Conservation (phyloP, 179 eudicot genomes). For the Silene noctiflora region DNA sequence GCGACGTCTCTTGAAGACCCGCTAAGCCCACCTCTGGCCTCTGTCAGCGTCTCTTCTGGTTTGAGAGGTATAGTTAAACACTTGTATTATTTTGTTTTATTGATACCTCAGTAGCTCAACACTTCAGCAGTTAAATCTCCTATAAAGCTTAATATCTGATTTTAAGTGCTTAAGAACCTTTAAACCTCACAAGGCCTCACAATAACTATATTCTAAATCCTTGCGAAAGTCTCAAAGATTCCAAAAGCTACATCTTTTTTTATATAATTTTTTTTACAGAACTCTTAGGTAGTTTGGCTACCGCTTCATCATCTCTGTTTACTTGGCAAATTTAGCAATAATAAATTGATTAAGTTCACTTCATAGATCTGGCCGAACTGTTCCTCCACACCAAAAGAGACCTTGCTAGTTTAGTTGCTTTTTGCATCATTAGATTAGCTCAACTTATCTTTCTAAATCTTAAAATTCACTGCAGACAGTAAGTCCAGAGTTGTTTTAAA, state of each 20-base stretch:
- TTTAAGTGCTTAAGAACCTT: background rate
- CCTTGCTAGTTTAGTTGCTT: background rate
- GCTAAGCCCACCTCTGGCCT: slow-evolving; percentile 70
- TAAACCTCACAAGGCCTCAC: background rate
- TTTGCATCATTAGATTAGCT: background rate
- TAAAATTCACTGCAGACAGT: background rate
- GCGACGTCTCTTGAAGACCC: slow-evolving; percentile 57
- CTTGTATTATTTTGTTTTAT: background rate
- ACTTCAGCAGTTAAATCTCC: background rate
- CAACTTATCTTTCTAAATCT: background rate
- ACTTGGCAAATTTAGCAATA: too few species aligned
- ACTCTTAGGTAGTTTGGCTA: too few species aligned
- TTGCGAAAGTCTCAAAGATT: background rate
- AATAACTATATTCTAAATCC: background rate
- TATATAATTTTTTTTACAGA: background rate
- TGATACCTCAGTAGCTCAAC: background rate
- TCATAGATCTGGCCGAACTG: background rate
- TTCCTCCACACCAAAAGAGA: background rate
- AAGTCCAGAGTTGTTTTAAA: background rate
- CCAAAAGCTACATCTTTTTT: background rate
- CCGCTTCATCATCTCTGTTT: too few species aligned
- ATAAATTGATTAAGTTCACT: too few species aligned
- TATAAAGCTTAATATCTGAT: background rate
- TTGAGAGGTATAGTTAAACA: slow-evolving; percentile 51
- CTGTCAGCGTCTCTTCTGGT: slow-evolving; percentile 54